Base-by-base conservation (phyloP, 139 green algal genomes). In the Dunaliella sp. region DNA sequence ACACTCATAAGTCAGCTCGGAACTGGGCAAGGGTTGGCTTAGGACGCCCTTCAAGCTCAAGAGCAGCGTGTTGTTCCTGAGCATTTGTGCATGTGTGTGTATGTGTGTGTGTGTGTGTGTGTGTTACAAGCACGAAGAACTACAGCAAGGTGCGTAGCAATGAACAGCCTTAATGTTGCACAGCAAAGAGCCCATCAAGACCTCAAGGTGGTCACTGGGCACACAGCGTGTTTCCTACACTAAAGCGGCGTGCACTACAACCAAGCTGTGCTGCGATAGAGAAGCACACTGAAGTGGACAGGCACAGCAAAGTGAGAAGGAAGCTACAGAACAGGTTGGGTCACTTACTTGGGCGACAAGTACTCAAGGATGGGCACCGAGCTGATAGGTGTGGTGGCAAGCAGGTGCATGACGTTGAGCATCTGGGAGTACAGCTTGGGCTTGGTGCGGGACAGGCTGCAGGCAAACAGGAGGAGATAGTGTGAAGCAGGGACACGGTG, bases 341-440 rank as follows among this genome's bases (percentile, higher is more conserved):
- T n/a, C 59, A 76, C 79, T 79, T 83, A 83, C 35, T 78, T 81
- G 32, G 87, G 87, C 36, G 58, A 83, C 33, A 91, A 83, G 85
- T 82, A 86, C 83, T 89, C 88, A 0, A 89, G 83, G 83, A 91
- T 82, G 76, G 88, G 88, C 36, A 83, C 73, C 1, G 73, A 59
- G 16, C 79, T 79, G 72, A 59, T 33, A n/a, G 85, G 83, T 7
- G 73, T 21, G 16, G 73, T 35, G 34, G 88, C 85, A 73, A 89
- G 26, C 22, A 75, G 80, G 83, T 91, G 57, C 88, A 91, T 86
- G 77, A 91, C 35, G 80, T 57, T 83, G 83, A 91, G 72, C n/a
- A 59, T 79, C 86, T 91, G 88, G 38, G 37, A 74, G 86, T 91
- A 91, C 65, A 91, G 85, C 88, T 87, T 85, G 78, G 88, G 88